Percentiles rank a stretch among this genome's conserved stretches.
Evolutionary conservation across 306 rosid species (phyloP).

Genomic region (Styphnolobium japonicum): DNA sequence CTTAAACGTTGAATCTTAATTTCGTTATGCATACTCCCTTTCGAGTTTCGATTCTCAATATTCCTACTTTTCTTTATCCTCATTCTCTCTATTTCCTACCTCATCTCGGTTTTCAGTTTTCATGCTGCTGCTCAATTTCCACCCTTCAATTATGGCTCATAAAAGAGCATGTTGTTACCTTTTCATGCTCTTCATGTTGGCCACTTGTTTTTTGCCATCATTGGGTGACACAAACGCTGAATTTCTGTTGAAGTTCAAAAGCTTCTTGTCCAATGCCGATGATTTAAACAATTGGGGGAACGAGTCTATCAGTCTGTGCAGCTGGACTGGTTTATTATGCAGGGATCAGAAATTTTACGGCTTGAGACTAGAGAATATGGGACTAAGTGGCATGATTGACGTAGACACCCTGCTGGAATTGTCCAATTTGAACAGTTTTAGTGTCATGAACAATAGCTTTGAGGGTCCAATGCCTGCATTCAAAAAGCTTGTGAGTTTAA

Average conservation of each 20-base stretch:
- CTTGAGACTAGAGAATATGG: conserved; percentile 56
- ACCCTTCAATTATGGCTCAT: conserved; percentile 31
- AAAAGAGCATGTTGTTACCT: conserved; percentile 1
- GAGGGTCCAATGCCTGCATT: conserved; percentile 60
- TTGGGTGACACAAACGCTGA: conserved; percentile 15
- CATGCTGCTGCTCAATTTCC: no score
- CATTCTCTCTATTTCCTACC: background rate
- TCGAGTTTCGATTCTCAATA: background rate
- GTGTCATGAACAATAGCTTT: conserved; percentile 59
- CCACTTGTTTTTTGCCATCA: conserved; percentile 18
- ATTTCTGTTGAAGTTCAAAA: conserved; percentile 53
- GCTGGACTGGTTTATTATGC: conserved; percentile 70
- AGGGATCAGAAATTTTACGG: conserved; percentile 10
- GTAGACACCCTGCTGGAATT: conserved; percentile 36
- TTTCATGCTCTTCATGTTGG: conserved; percentile 16
- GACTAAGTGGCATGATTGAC: conserved; percentile 53
- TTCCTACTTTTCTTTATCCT: background rate
- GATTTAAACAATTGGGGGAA: conserved; percentile 58
- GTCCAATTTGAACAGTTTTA: conserved; percentile 42
- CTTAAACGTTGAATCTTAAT: background rate
- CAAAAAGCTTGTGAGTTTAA: conserved; percentile 36
- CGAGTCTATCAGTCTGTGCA: conserved; percentile 29
- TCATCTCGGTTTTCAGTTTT: conserved; percentile 8
- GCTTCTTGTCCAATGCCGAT: conserved; percentile 32
- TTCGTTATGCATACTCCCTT: background rate